These are phyloP conservation scores for Harringtonia aguacate DNA, from an alignment of 2,329 filamentous ascomycete genomes.

Conservation along the genomic window DNA sequence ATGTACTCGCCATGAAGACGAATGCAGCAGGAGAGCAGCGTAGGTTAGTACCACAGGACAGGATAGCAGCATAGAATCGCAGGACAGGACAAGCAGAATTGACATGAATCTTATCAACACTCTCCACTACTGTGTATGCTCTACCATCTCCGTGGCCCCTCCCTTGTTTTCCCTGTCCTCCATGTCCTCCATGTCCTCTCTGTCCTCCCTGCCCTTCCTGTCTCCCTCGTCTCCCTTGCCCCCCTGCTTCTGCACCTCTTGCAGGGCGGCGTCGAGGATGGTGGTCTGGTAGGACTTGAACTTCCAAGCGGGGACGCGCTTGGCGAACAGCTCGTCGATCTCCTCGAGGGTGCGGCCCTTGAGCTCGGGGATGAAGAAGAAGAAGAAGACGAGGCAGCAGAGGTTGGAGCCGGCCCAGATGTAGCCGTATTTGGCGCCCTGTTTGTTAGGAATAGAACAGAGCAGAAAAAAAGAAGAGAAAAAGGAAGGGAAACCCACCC, in stretches of 20 bases:
- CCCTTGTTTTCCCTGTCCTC: background rate
- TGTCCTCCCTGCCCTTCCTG: too few species aligned
- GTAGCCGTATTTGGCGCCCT: slow-evolving; percentile 32
- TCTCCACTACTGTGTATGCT: too few species aligned
- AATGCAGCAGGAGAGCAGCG: too few species aligned
- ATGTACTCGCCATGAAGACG: too few species aligned
- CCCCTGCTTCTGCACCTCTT: slow-evolving; percentile 12
- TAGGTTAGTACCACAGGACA: too few species aligned
- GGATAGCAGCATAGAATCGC: too few species aligned
- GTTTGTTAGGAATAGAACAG: background rate
- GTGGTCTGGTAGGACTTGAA: slow-evolving; percentile 18
- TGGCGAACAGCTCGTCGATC: slow-evolving; percentile 21
- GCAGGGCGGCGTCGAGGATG: slow-evolving; percentile 15
- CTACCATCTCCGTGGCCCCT: background rate
- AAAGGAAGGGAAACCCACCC: slow-evolving; percentile 14
- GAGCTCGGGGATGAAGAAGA: slow-evolving; percentile 19
- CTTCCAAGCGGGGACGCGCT: slow-evolving; percentile 16
- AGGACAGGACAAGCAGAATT: too few species aligned
- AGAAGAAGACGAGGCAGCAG: slow-evolving; percentile 19
- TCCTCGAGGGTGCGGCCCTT: slow-evolving; percentile 21
- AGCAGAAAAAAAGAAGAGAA: background rate
- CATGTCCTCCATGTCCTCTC: too few species aligned
- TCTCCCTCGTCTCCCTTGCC: too few species aligned
- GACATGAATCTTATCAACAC: too few species aligned
- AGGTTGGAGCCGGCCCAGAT: slow-evolving; percentile 28